These are phyloP conservation scores for Trypanosoma platydactyli DNA, from an alignment of 208 protist genomes.

Conservation along the genomic window DNA sequence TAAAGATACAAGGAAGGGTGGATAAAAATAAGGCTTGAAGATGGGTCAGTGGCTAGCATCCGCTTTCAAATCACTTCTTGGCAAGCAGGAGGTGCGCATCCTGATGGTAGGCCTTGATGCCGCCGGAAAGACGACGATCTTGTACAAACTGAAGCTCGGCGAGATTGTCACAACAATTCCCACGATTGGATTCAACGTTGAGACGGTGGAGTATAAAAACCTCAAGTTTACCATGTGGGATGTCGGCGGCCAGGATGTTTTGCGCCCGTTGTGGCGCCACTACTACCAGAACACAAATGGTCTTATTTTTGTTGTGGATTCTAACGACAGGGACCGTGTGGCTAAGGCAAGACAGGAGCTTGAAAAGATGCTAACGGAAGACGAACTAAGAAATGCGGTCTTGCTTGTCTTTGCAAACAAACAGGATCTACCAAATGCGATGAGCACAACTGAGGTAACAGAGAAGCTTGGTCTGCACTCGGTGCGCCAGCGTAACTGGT, in stretches of 20 bases:
- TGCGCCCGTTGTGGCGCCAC: conserved; percentile 96
- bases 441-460: conserved; percentile 95
- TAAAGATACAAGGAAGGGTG: no score
- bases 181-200: conserved; percentile 97
- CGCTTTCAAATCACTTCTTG: conserved; percentile 84
- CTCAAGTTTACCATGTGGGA: conserved; percentile 97
- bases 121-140: conserved; percentile 97
- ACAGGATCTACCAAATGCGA: conserved; percentile 98
- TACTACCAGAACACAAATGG: conserved; percentile 97
- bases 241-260: conserved; percentile 96
- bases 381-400: conserved; percentile 95
- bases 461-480: conserved; percentile 95
- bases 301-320: conserved; percentile 98
- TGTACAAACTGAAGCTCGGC: conserved; percentile 98
- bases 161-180: conserved; percentile 97
- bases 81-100: conserved; percentile 96
- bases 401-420: conserved; percentile 99
- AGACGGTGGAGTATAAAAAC: conserved; percentile 97
- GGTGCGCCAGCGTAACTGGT: conserved; percentile 93
- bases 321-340: conserved; percentile 94
- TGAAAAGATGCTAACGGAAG: conserved; percentile 96
- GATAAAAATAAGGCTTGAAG: background rate
- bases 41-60: conserved; percentile 53
- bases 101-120: conserved; percentile 98
- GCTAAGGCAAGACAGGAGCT: conserved; percentile 91